Evolutionary conservation across 208 protist species (phyloP), one percentile per base, ranked within the genome.

Genomic region (Trypanosoma avium): DNA sequence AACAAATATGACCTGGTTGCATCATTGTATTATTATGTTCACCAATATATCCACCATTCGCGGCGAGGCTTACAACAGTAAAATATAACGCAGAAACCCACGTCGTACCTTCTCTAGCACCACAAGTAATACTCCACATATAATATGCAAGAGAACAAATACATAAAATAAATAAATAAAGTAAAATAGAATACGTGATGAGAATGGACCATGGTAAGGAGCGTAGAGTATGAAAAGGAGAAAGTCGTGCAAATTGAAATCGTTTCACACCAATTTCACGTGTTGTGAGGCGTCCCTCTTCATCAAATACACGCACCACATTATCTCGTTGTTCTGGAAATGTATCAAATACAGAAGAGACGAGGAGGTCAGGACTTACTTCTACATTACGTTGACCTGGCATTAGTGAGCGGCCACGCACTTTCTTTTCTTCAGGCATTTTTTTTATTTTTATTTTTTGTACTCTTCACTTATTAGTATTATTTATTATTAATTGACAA

Each of bases 31-130:
- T 66, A 9, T 17, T 56, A 48, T 82, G 81, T 61, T 94, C 88
- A 35, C 88, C 88, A 45, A 91, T 67, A 64, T 94, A 94, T 15
- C 88, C 88, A 24, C 88, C 88, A 45, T 94, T 94, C 6, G 88
- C 88, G 22, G 88, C 84, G 2, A 94, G 73, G 38, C 82, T 90
- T 19, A 94, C 88, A 10, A 92, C 71, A 2, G 83, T 85, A 61
- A 94, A 94, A 73, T 94, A 94, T 29, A 90, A 54, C 21, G 88
- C 68, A 7, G 50, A 57, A 19, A 89, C 69, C 47, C 65, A 64
- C 55, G 63, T 82, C 29, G 72, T 60, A 2, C 58, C 65, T 12
- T 68, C 56, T 5, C 30, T 26, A 2, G 82, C 87, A 10, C 87
- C 84, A 56, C 88, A 94, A 38, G 49, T 45, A 42, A 40, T 35